Evolutionary conservation across 345 rosid species (phyloP), one percentile per base, ranked within the genome.

Genomic region (Kandelia obovata): DNA sequence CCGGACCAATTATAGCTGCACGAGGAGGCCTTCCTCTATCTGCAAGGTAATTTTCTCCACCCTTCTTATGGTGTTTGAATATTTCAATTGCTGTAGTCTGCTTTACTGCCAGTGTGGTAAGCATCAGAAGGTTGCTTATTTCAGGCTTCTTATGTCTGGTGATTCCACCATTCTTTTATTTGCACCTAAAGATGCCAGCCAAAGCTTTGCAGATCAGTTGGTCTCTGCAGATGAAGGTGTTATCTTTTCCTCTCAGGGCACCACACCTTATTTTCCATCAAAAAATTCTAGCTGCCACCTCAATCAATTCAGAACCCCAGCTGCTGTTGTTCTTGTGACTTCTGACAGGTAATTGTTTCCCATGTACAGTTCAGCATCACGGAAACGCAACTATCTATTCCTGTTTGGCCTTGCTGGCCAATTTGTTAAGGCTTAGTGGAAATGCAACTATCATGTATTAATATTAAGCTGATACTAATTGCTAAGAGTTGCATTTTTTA

Each of bases 11-110:
- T 53, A 67, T 80, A 67, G 59, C 53, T 69, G 65, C 83, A 57
- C 71, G 78, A 5, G 78, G 83, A 28, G 83, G 78, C 23, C 68
- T 80, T 64, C 78, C 66, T 53, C 59, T 80, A 26, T 62, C 66
- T 53, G 71, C 76, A 53, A 73, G 83, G 80, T 73, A 46, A 27
- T 43, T 43, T 43, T 11, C 49, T 43, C 5, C 17, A 3, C 19
- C 17, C 49, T 43, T 43, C 19, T 43, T 13, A 28, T 28, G 17
- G 47, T 60, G 17, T 47, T 39, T 21, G 16, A 15, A 20, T 37
- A 30, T 9, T 10, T 53, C 60, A 31, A 28, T 30, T 10, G 5
- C 27, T 10, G 4, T 16, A 4, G 53, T 58, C 11, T 23, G 35
- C 58, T 15, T 47, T 27, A 55, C 52, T 58, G 1, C 31, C 35